Conservation (phyloP, 345 rosid genomes). For the Clarkia xantiana region DNA sequence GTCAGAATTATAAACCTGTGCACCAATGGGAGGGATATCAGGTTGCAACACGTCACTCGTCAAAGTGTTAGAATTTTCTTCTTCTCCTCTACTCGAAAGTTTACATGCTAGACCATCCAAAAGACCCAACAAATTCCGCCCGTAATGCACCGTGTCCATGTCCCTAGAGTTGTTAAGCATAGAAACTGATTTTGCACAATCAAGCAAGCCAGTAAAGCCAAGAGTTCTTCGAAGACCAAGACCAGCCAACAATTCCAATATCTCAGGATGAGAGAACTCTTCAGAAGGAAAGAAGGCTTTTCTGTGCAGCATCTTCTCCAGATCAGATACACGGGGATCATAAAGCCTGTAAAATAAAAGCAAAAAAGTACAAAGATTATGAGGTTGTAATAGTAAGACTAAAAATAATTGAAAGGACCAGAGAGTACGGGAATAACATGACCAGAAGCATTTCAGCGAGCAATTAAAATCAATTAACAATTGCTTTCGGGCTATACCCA, state of each 20-base stretch:
- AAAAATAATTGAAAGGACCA: not conserved
- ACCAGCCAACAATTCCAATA: slow-evolving; percentile 48
- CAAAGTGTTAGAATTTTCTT: slow-evolving; percentile 21
- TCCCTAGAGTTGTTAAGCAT: slow-evolving; percentile 43
- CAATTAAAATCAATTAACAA: no score
- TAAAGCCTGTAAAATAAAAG: slow-evolving; percentile 55
- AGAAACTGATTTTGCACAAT: slow-evolving; percentile 72
- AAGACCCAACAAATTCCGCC: slow-evolving; percentile 38
- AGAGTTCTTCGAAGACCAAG: slow-evolving; percentile 64
- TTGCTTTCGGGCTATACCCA: no score
- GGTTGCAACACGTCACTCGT: slow-evolving; percentile 12
- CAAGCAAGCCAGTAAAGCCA: slow-evolving; percentile 56
- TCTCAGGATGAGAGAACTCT: slow-evolving; percentile 54
- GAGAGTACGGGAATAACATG: not conserved
- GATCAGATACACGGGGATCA: slow-evolving; percentile 75
- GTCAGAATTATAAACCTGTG: slow-evolving; percentile 15
- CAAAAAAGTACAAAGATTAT: not conserved
- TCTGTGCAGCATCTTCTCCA: slow-evolving; percentile 44
- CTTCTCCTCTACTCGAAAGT: slow-evolving; percentile 27
- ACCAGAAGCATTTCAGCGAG: no score
- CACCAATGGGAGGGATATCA: slow-evolving; percentile 8
- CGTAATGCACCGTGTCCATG: slow-evolving; percentile 38
- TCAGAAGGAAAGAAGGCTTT: slow-evolving; percentile 73
- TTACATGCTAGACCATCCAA: slow-evolving; percentile 49
- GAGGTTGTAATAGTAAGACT: not conserved